Percentiles rank a stretch among this genome's conserved stretches.
Conservation (phyloP, 2,329 filamentous ascomycete species). For the Massarina eburnea region DNA sequence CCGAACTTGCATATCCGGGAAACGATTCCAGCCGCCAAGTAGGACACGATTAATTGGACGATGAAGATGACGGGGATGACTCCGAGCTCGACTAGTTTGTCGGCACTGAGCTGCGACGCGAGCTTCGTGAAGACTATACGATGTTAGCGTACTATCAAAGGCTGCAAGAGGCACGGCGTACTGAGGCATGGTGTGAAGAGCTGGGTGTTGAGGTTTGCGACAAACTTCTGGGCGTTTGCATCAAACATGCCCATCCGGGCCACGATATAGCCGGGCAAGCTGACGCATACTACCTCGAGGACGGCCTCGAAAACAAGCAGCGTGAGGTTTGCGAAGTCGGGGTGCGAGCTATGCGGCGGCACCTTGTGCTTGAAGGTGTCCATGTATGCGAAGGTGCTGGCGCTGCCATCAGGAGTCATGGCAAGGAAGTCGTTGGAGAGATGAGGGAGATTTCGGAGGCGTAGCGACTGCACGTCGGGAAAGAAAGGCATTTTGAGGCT, state of each 20-base stretch:
- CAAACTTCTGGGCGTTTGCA: constrained; percentile 92
- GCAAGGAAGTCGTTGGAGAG: constrained; percentile 28
- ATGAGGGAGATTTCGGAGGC: constrained; percentile 34
- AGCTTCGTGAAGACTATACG: constrained; percentile 88
- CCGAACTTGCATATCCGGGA: constrained; percentile 77
- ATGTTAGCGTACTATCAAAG: constrained; percentile 10
- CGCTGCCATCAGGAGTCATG: constrained; percentile 38
- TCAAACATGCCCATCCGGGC: constrained; percentile 91
- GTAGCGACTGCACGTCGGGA: constrained; percentile 35
- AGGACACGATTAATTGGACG: constrained; percentile 85
- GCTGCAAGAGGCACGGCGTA: constrained; percentile 47
- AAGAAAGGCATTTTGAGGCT: constrained; percentile 35
- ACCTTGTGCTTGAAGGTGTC: constrained; percentile 34
- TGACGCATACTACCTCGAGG: constrained; percentile 92
- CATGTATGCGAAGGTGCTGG: constrained; percentile 33
- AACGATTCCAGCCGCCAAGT: constrained; percentile 70
- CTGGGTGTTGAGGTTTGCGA: constrained; percentile 94
- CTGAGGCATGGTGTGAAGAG: constrained; percentile 96
- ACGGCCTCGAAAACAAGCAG: constrained; percentile 93
- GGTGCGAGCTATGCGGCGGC: constrained; percentile 52
- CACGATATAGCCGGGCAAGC: constrained; percentile 89
- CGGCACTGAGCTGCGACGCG: constrained; percentile 87
- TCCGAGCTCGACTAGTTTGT: constrained; percentile 85
- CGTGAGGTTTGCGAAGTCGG: constrained; percentile 68
- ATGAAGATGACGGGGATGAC: constrained; percentile 95